Evolutionary conservation across 345 rosid species (phyloP), one percentile per base, ranked within the genome.

Genomic region (Melastoma malabathricum): DNA sequence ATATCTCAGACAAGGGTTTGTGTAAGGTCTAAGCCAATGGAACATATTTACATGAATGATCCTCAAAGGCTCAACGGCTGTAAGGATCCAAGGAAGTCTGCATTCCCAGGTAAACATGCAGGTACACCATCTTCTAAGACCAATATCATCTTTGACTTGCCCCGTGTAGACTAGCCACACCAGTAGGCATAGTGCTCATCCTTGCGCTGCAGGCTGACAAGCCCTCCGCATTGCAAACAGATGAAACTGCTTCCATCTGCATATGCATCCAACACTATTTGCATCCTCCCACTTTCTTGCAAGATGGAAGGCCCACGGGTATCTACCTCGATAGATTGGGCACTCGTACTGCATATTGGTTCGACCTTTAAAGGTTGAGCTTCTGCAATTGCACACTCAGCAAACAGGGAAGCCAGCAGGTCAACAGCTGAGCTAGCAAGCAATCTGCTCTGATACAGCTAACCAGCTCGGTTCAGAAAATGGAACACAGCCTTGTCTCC

Each of bases 211-310:
- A 68, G 72, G 51, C 99, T 83, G 48, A 93, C 99, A 43, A 93
- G 84, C 53, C 99, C 97, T 12, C 99, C 95, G 9, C 99, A 93
- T 16, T 78, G 79, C 65, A 93, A 63, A 64, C 99, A 88, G 29
- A 84, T 79, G 68, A 84, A 93, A 75, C 94, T 93, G 78, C 94
- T 93, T 61, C 97, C 97, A 22, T 88, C 97, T 0, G 94, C 74
- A 69, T 73, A 88, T 18, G 97, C 97, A 48, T 93, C 99, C 61
- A 83, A 68, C 68, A 83, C 81, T 45, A 93, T 61, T 64, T 93
- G 99, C 47, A 45, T 71, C 69, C 94, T 76, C 41, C 97, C 95
- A 19, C 78, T 72, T 65, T 93, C 88, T 0, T 88, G 83, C 13
- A 93, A 76, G 46, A 93, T 88, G 46, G 99, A 93, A 70, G 63